Evolutionary conservation across 2,329 filamentous ascomycete genomes (phyloP).

Genomic region (Stachybotrys chartarum): DNA sequence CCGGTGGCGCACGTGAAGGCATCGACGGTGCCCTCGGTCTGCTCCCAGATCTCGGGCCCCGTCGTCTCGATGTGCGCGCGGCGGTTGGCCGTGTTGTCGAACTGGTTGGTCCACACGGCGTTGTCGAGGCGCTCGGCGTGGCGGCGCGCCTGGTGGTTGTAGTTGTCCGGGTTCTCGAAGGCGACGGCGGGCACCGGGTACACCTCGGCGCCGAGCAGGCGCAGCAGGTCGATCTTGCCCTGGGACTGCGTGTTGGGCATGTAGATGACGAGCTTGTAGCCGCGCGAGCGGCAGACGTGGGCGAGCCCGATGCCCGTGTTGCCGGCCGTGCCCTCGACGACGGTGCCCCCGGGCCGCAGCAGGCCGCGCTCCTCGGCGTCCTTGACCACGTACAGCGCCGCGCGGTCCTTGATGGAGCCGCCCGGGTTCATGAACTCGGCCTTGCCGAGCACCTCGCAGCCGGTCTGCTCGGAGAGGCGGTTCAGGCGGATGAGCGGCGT

Average conservation of each 20-base stretch:
- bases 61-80: conserved; percentile 95
- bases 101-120: conserved; percentile 98
- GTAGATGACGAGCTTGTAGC: conserved; percentile 96
- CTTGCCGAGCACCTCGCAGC: conserved; percentile 91
- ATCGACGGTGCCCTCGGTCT: conserved; percentile 79
- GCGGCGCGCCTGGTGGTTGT: conserved; percentile 90
- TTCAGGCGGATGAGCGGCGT: conserved; percentile 91
- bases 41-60: conserved; percentile 93
- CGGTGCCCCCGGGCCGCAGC: conserved; percentile 78
- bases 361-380: conserved; percentile 87
- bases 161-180: conserved; percentile 92
- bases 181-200: conserved; percentile 93
- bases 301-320: conserved; percentile 98
- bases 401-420: conserved; percentile 92
- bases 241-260: conserved; percentile 99
- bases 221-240: conserved; percentile 90
- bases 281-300: conserved; percentile 86
- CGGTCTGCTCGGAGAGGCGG: conserved; percentile 79
- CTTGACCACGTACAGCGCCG: conserved; percentile 86
- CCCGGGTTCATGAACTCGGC: conserved; percentile 99
- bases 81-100: conserved; percentile 92
- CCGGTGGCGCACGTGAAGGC: conserved; percentile 95
- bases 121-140: conserved; percentile 84
- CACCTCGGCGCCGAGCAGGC: conserved; percentile 88
- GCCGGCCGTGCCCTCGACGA: conserved; percentile 93